Base-by-base conservation (phyloP, 2,329 filamentous ascomycete genomes). In the Biscogniauxia mediterranea region DNA sequence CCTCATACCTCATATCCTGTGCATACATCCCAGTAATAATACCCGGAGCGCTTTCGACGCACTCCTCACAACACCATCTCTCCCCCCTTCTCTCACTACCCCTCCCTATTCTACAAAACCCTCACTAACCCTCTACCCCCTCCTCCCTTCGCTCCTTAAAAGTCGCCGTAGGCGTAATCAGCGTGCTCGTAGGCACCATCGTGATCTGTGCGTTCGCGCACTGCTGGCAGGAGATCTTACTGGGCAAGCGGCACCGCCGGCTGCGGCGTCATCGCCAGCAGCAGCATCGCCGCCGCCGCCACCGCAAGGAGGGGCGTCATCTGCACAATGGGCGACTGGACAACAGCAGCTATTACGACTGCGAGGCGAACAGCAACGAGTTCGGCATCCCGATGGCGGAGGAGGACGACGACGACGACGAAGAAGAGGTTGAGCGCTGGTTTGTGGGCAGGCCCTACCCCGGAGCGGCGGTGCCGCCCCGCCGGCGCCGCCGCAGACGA, bases 191-290 rank as follows among this genome's bases (percentile, higher is more conserved):
- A 7, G 54, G 59, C 26, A 52, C 65, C 7, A 57, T 60, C 21
- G 15, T 67, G 17, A 60, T 70, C 46, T 70, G 68, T 58, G 66
- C 63, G n/a, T 60, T 69, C 58, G 64, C 69, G 15, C 66, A 70
- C 60, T 69, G 61, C 58, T 70, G 66, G 69, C 64, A 66, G 23
- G 58, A 61, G 55, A 66, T 70, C 38, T 42, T 67, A 8, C 56
- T 60, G 49, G 54, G 58, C 32, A 15, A 28, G 19, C 28, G 55
- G 11, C 52, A 25, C 38, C 38, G 38, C 38, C 38, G 32, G 8
- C 32, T 11, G 13, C 32, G 32, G 9, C 32, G 13, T 15, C 32
- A 38, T 9, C 32, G 13, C 32, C 32, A 15, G 8, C 32, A 38
- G 8, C 32, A 38, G 13, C 32, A 15, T 15, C 32, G 32, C 32